Conservation (phyloP, 805 yeast species). For the Candida caryicola region DNA sequence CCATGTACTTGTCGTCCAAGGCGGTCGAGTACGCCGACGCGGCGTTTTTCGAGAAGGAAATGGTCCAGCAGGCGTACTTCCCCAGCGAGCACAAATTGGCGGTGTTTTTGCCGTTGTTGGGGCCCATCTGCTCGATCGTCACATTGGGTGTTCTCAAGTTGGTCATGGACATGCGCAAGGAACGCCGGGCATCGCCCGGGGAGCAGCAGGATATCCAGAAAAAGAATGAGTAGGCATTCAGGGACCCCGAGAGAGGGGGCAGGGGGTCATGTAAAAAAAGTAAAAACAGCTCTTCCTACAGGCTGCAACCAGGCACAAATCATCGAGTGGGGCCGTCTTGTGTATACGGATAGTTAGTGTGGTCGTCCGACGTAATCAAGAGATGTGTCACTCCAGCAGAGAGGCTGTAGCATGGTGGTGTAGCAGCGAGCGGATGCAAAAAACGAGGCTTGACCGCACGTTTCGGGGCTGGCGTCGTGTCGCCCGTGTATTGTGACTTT, state of each 20-base stretch:
- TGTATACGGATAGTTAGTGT: too few relatives aligned
- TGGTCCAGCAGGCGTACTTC: conserved; percentile 93
- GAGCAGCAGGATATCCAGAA: conserved; percentile 4
- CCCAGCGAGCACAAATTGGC: conserved; percentile 96
- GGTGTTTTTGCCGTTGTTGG: conserved; percentile 84
- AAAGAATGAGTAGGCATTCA: background rate
- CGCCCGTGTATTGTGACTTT: too few relatives aligned
- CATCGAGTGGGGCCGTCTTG: too few relatives aligned
- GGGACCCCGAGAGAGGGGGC: background rate
- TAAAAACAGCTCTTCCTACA: too few relatives aligned
- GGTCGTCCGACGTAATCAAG: too few relatives aligned
- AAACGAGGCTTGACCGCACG: too few relatives aligned
- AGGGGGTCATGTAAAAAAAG: background rate
- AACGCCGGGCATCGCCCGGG: too few relatives aligned
- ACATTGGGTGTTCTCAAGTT: conserved; percentile 49
- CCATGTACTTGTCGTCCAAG: conserved; percentile 42
- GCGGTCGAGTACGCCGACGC: conserved; percentile 61
- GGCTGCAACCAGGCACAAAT: too few relatives aligned
- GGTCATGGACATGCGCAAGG: conserved; percentile 36
- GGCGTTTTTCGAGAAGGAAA: conserved; percentile 90
- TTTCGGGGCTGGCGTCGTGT: too few relatives aligned
- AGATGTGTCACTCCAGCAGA: too few relatives aligned
- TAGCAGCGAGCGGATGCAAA: too few relatives aligned
- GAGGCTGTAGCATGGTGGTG: too few relatives aligned
- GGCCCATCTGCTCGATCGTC: conserved; percentile 75